Conservation (phyloP, 352 stramenopile genomes). For the Phytopythium ostracodes region DNA sequence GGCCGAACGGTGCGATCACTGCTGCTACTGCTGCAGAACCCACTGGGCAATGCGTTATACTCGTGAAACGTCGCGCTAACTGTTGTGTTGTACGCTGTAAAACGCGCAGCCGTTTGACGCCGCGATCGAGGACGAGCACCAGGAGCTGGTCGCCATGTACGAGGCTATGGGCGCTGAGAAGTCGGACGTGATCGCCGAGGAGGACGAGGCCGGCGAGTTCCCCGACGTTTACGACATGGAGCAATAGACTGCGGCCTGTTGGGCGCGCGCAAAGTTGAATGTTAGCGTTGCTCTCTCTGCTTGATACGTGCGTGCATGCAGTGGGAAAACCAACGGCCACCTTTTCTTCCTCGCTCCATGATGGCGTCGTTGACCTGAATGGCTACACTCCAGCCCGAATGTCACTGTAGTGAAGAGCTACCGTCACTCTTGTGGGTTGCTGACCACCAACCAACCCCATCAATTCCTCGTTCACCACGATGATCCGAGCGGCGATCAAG, state of each 20-base stretch:
- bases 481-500: not conserved
- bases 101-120: slow-evolving; percentile 44
- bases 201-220: slow-evolving; percentile 22
- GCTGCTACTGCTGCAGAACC: not conserved
- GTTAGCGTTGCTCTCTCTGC: not conserved
- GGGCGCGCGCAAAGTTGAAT: not conserved
- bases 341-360: too few relatives aligned
- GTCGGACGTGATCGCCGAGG: slow-evolving; percentile 29
- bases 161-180: slow-evolving; percentile 46
- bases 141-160: slow-evolving; percentile 46
- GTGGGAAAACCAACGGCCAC: not conserved
- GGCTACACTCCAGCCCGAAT: not conserved
- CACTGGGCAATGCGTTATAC: not conserved
- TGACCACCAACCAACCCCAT: not conserved
- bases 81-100: slow-evolving; percentile 1
- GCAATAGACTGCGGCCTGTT: not conserved
- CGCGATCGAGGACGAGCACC: slow-evolving; percentile 60
- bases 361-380: not conserved
- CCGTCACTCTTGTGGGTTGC: not conserved
- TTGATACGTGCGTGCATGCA: not conserved
- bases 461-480: not conserved
- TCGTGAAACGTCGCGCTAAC: not conserved
- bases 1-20: slow-evolving; percentile 35
- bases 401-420: not conserved
- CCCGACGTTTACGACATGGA: slow-evolving; percentile 8